Conservation (phyloP, 2,329 filamentous ascomycete species). For the Sarocladiaceae sp. region DNA sequence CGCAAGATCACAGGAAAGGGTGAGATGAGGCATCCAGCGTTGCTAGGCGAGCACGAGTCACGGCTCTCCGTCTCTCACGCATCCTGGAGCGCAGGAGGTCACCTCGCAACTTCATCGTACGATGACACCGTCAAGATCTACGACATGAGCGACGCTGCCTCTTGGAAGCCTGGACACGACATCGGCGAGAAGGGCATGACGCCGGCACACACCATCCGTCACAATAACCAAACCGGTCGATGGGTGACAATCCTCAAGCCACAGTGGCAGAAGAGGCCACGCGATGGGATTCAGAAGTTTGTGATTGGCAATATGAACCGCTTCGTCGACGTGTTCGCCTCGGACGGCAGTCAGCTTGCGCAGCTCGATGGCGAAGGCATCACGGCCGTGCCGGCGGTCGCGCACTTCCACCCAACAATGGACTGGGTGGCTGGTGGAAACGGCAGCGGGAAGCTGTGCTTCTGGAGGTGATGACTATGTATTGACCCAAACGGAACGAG, state of each 20-base stretch:
- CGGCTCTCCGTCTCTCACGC: constrained; percentile 86
- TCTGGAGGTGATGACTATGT: constrained; percentile 64
- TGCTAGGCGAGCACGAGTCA: constrained; percentile 77
- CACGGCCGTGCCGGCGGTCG: constrained; percentile 88
- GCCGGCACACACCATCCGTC: constrained; percentile 62
- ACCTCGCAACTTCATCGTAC: constrained; percentile 87
- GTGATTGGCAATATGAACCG: constrained; percentile 96
- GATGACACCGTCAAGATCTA: constrained; percentile 95
- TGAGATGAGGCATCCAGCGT: constrained; percentile 53
- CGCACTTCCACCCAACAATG: constrained; percentile 77
- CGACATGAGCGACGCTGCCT: constrained; percentile 57
- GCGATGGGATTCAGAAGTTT: constrained; percentile 77
- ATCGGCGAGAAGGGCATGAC: constrained; percentile 58
- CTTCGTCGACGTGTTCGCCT: constrained; percentile 85
- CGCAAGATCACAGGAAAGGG: constrained; percentile 66
- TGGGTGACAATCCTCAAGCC: constrained; percentile 82
- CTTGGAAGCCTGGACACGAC: constrained; percentile 53
- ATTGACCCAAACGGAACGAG: not conserved
- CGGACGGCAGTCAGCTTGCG: constrained; percentile 77
- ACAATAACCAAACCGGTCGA: constrained; percentile 93
- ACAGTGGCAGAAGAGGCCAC: constrained; percentile 80
- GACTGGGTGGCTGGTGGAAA: constrained; percentile 94
- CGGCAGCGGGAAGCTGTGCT: constrained; percentile 82
- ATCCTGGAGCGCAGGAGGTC: constrained; percentile 77
- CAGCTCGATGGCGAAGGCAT: constrained; percentile 86